Evolutionary conservation across 371 early-diverging fungal genomes (phyloP), one percentile per base, ranked within the genome.

Genomic region (Caulochytrium protostelioides): DNA sequence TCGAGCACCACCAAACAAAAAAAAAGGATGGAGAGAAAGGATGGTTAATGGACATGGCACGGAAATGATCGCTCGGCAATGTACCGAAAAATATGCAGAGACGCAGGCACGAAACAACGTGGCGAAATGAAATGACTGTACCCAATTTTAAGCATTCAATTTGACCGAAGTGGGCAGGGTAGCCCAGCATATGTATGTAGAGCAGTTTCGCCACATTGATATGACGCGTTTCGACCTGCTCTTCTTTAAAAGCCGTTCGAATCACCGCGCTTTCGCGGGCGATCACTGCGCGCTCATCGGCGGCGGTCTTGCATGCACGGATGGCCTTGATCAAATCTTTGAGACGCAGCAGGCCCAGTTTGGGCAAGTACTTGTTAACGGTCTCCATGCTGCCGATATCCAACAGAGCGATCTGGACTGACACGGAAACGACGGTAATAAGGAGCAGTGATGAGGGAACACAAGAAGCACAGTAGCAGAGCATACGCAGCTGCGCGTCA

Each of bases 121-220:
- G 25, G 16, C 15, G 6, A 9, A 15, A 7, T 2, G 19, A 12
- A 25, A 22, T 23, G 19, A 24, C 22, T 24, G 8, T 38, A 65
- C 62, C 65, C 32, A 95, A 57, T 55, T 95, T 95, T 28, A 95
- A 56, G 48, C 91, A 95, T 52, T 95, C 94, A 45, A 95, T 86
- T 62, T 95, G 92, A 12, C 97, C 97, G 52, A 91, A 95, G 50
- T 91, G 92, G 26, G 91, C 89, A 22, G 94, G 89, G 47, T 89
- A 89, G 18, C 94, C 91, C 22, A 95, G 73, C 87, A 95, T 82
- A 50, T 90, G 86, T 39, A 95, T 89, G 47, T 91, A 95, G 6
- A 95, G 60, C 41, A 95, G 62, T 55, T 95, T 95, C 28, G 84
- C 77, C 30, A 95, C 80, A 50, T 90, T 91, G 46, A 76, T 65